A percentile compares a stretch with the other conserved stretches of the same genome.
Conservation (phyloP, 2,329 filamentous ascomycete species). For the Neocucurbitaria cava region DNA sequence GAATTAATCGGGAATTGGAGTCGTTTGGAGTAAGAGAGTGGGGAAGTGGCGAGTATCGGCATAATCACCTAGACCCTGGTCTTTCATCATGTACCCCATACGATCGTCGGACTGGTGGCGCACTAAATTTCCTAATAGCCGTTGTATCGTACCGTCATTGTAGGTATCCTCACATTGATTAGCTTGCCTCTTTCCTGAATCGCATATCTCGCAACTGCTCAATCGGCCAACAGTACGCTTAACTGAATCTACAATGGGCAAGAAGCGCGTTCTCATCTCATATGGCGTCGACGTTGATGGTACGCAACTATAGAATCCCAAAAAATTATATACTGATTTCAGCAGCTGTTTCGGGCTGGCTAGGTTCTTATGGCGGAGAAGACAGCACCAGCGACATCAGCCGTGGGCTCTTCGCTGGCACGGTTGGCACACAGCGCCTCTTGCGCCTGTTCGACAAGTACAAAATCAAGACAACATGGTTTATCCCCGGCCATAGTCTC, state of each 20-base stretch:
- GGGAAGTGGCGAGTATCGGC: not conserved
- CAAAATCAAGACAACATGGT: constrained; percentile 73
- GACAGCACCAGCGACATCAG: constrained; percentile 76
- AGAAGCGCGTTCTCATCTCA: constrained; percentile 62
- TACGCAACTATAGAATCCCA: not conserved
- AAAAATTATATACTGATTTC: not conserved
- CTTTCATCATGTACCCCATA: not conserved
- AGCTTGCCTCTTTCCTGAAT: not conserved
- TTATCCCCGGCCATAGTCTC: constrained; percentile 66
- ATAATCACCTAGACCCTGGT: not conserved
- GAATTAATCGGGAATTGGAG: not conserved
- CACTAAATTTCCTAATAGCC: not conserved
- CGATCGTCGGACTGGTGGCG: not conserved
- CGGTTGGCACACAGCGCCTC: constrained; percentile 69
- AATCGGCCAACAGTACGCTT: not conserved
- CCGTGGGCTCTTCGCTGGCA: constrained; percentile 73
- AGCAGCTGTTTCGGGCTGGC: constrained; percentile 65
- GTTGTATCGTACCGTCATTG: not conserved
- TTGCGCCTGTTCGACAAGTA: constrained; percentile 76
- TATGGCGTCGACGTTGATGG: constrained; percentile 78
- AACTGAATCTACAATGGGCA: constrained; percentile 43
- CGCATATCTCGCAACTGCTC: not conserved
- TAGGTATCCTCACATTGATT: not conserved
- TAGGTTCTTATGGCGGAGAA: constrained; percentile 76
- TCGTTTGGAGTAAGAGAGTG: constrained; percentile 3